Base-by-base conservation (phyloP, 2,329 filamentous ascomycete genomes). In the Juglanconis sp. region DNA sequence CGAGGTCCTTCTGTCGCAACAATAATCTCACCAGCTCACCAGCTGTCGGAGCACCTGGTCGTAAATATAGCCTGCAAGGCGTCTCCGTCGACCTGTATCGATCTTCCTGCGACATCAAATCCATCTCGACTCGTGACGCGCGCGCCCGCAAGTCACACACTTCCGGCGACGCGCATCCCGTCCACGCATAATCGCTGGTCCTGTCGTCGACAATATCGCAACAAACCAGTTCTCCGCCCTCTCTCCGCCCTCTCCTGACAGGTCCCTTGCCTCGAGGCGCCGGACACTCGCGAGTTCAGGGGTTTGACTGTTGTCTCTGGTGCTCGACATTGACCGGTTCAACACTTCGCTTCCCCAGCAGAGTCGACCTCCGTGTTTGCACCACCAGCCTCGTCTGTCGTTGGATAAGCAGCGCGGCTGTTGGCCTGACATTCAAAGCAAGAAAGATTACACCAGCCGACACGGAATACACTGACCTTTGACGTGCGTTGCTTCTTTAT, bases 241-340 rank as follows among this genome's bases (percentile, higher is more conserved):
- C n/a, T n/a, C 17, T 24, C 17, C 17, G 17, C 17, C 17, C 17
- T 24, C 17, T 24, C 17, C 17, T 24, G 17, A 24, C 17, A 24
- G 17, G 2, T 24, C 17, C 42, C 46, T 55, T 15, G 13, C 42
- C n/a, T 35, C 24, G 32, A 59, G 50, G 46, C 32, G 46, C 57
- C 35, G 42, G 24, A 59, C 35, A 48, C 34, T 55, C 53, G 57
- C 42, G 46, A 59, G 24, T 15, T 44, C 40, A 55, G 57, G 46
- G 38, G 9, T 36, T 24, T 5, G 17, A 24, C 34, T 54, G 42
- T 38, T 42, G 57, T 49, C 47, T 50, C 46, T 54, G 56, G 38
- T 40, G 36, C 56, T 59, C 56, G 17, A 56, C 52, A 38, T 55
- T 54, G 52, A 56, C 47, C 56, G 44, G 44, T 31, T 53, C 15